phyloP scores from a whole-genome alignment of 2,329 filamentous ascomycete species.

The Cryphonectria nitschkei region DNA sequence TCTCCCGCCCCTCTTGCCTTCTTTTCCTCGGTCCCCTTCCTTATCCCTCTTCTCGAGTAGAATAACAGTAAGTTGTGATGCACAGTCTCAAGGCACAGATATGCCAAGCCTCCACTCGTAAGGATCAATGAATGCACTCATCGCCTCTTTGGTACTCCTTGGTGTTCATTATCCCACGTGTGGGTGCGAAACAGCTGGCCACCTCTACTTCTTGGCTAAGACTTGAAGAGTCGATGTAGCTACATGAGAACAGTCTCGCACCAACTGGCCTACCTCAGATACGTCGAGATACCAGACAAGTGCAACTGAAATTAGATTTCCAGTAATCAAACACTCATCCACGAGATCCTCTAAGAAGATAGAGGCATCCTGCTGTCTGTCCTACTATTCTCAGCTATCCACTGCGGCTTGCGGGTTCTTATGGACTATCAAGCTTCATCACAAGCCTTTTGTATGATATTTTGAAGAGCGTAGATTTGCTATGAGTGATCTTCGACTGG shows the following conservation, averaged over 20 bases:
- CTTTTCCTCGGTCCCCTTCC: no score
- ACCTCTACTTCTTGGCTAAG: neutral
- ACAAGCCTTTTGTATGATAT: neutral
- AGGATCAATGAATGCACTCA: neutral
- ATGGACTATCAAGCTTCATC: neutral
- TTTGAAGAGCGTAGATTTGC: neutral
- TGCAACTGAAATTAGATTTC: neutral
- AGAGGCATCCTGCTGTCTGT: neutral
- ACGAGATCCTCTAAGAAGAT: neutral
- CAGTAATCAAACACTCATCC: neutral
- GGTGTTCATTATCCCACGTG: neutral
- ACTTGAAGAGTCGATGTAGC: neutral
- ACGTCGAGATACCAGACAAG: no score
- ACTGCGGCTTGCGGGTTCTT: neutral
- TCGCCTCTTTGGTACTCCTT: neutral
- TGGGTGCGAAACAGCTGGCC: neutral
- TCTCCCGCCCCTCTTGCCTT: neutral
- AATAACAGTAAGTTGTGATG: neutral
- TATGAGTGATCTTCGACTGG: neutral
- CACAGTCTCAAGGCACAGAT: no score
- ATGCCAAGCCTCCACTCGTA: neutral
- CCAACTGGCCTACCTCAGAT: no score
- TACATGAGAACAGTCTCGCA: neutral
- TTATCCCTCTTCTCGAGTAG: no score
- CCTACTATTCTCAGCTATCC: neutral